Percentiles rank a stretch among this genome's conserved stretches.
Evolutionary conservation across 208 protist genomes (phyloP).

Genomic region (Trypanosoma rangeli): DNA sequence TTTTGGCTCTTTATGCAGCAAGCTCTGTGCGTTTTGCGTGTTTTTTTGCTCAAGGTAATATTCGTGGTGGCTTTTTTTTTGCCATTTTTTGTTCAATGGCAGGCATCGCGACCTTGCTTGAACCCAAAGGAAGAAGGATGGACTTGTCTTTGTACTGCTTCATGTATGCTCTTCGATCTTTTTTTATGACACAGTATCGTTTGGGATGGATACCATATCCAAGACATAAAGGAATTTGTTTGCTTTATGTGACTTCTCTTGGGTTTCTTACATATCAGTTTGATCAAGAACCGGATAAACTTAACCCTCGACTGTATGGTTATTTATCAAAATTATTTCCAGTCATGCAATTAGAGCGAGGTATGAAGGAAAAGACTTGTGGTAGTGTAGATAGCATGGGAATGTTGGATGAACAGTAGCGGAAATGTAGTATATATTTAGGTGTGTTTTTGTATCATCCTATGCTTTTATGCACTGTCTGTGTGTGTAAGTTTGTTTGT

Average conservation of each 20-base stretch:
- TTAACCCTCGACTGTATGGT: slow-evolving; percentile 56
- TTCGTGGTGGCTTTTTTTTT: slow-evolving; percentile 45
- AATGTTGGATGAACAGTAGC: neutral
- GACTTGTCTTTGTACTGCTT: slow-evolving; percentile 87
- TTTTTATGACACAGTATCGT: slow-evolving; percentile 72
- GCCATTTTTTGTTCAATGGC: slow-evolving; percentile 49
- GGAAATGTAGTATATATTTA: too few relatives aligned
- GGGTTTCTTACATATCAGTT: slow-evolving; percentile 79
- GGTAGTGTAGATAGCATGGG: neutral
- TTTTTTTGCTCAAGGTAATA: slow-evolving; percentile 58
- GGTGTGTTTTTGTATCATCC: too few relatives aligned
- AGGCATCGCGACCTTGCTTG: slow-evolving; percentile 71
- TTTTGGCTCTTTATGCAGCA: slow-evolving; percentile 78
- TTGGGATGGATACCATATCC: slow-evolving; percentile 76
- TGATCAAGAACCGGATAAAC: slow-evolving; percentile 66
- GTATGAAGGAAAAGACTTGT: neutral
- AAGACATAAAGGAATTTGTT: slow-evolving; percentile 61
- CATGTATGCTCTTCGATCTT: slow-evolving; percentile 76
- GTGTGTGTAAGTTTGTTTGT: too few relatives aligned
- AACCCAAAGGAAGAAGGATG: slow-evolving; percentile 78
- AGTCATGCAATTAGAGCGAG: slow-evolving; percentile 29
- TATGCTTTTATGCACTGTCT: too few relatives aligned
- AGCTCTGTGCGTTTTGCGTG: slow-evolving; percentile 60
- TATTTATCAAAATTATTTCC: slow-evolving; percentile 54
- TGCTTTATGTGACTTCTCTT: slow-evolving; percentile 73